phyloP scores from a whole-genome alignment of 2,329 filamentous ascomycete species.

The Nannizziopsis barbatae region DNA sequence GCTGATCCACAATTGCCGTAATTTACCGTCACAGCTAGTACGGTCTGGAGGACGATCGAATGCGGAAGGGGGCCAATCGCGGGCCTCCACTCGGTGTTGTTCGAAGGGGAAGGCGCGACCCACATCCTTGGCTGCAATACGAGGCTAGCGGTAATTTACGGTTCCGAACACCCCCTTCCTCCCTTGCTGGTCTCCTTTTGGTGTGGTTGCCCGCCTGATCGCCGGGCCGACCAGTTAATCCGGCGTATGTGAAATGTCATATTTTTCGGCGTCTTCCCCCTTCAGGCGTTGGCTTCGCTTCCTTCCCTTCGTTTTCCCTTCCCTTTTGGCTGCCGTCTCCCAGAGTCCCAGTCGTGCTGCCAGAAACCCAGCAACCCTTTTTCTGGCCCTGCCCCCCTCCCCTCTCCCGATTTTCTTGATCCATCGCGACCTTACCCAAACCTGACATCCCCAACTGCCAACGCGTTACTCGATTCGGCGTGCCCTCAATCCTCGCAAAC shows the following conservation, averaged over 20 bases:
- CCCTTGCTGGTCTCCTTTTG: not conserved
- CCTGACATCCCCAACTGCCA: constrained; percentile 28
- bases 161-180: not conserved
- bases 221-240: constrained; percentile 5
- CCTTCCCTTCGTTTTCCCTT: constrained; percentile 19
- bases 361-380: too few species aligned
- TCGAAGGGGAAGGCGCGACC: not conserved
- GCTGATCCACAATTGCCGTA: not conserved
- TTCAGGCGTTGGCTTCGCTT: constrained; percentile 11
- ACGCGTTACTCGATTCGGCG: constrained; percentile 40
- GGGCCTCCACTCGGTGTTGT: too few species aligned
- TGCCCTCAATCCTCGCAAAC: constrained; percentile 26
- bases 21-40: not conserved
- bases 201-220: not conserved
- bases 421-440: constrained; percentile 30
- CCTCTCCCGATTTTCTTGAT: constrained; percentile 14
- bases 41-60: not conserved
- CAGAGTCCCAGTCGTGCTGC: too few species aligned
- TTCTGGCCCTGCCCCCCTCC: constrained; percentile 19
- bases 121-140: not conserved
- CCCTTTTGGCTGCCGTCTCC: too few species aligned
- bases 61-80: constrained; percentile 8
- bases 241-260: constrained; percentile 9
- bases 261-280: constrained; percentile 19
- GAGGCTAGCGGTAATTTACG: constrained; percentile 8